Conservation (phyloP, 192 early-diverging fungal species). For the Entrophospora sp. region DNA sequence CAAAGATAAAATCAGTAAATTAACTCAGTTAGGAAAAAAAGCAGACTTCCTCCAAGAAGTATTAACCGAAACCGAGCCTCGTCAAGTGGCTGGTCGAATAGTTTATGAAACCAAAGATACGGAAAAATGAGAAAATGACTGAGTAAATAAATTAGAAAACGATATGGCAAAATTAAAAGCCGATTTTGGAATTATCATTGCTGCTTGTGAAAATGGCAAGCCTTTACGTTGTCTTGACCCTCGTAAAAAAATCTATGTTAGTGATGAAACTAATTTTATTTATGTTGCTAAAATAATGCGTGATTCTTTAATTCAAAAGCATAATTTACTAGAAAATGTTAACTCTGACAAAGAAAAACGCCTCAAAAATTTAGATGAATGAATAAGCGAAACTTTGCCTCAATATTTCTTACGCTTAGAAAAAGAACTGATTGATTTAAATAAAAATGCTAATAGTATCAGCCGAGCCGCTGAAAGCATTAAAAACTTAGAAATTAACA, state of each 20-base stretch:
- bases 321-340: not conserved
- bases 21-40: not conserved
- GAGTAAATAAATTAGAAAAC: not conserved
- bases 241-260: not conserved
- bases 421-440: not conserved
- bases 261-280: not conserved
- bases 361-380: not conserved
- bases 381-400: not conserved
- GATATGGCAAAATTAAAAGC: not conserved
- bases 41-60: not conserved
- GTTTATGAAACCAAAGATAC: not conserved
- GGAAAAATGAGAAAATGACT: not conserved
- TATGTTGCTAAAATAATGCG: not conserved
- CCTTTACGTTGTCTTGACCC: not conserved
- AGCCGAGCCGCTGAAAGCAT: not conserved
- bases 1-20: not conserved
- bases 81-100: not conserved
- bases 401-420: not conserved
- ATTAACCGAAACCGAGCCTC: not conserved
- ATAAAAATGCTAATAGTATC: not conserved
- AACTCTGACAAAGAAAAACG: not conserved
- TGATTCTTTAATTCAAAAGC: not conserved
- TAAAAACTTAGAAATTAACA: not conserved
- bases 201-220: not conserved
- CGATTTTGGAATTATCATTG: not conserved